Conservation (phyloP, 75 land plant species). For the Selaginella moellendorffii region DNA sequence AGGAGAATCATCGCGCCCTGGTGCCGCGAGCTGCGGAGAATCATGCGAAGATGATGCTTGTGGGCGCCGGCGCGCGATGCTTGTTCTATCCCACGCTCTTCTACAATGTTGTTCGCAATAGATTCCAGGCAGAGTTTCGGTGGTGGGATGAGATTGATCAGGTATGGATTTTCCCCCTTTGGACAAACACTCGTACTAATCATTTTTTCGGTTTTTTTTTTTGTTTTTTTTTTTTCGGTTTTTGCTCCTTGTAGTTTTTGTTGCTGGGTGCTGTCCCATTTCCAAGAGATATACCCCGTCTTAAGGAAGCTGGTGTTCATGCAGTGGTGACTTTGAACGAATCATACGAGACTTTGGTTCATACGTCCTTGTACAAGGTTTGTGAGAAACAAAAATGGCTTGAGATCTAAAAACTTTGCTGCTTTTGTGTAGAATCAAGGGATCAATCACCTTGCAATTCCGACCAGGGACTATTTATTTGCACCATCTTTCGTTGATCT, state of each 20-base stretch:
- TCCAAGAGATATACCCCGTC: conserved; percentile 60
- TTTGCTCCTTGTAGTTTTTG: conserved; percentile 45
- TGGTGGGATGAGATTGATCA: conserved; percentile 87
- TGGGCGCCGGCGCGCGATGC: conserved; percentile 75
- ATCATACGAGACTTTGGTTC: conserved; percentile 85
- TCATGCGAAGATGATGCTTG: conserved; percentile 33
- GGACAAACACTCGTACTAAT: too few relatives aligned
- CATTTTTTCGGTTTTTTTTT: not conserved
- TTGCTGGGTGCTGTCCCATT: conserved; percentile 92
- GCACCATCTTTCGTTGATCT: conserved; percentile 71
- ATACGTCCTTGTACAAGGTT: conserved; percentile 62
- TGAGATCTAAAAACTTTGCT: not conserved
- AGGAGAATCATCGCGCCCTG: too few relatives aligned
- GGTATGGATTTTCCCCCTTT: too few relatives aligned
- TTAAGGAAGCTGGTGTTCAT: conserved; percentile 62
- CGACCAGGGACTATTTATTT: conserved; percentile 89
- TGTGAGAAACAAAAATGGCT: too few relatives aligned
- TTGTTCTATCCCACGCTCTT: conserved; percentile 80
- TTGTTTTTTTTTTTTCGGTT: not conserved
- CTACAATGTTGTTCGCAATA: conserved; percentile 76
- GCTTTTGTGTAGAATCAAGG: conserved; percentile 36
- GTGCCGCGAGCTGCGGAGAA: too few relatives aligned
- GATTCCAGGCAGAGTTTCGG: conserved; percentile 56
- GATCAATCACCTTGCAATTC: conserved; percentile 75
- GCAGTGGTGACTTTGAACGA: conserved; percentile 88